A percentile compares a stretch with the other conserved stretches of the same genome.
These are phyloP conservation scores for Backusella australiensis DNA, from an alignment of 192 early-diverging fungal genomes.

Conservation along the genomic window DNA sequence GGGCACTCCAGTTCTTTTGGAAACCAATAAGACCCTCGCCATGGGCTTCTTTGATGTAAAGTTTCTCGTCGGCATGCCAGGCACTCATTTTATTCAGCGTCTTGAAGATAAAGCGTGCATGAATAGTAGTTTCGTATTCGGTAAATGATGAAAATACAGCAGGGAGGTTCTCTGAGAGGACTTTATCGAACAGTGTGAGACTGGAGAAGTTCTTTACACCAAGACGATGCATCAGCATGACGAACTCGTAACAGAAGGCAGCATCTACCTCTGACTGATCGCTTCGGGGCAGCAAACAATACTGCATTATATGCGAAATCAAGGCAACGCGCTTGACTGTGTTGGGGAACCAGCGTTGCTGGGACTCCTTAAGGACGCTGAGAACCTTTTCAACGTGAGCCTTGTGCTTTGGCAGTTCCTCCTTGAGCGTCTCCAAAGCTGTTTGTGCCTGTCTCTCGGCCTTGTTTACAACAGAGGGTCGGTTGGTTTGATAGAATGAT, in stretches of 20 bases:
- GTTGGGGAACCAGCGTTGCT: slow-evolving; percentile 26
- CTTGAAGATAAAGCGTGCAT: slow-evolving; percentile 61
- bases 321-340: slow-evolving; percentile 38
- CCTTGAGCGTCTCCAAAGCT: slow-evolving; percentile 16
- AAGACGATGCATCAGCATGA: slow-evolving; percentile 66
- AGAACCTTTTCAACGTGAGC: slow-evolving; percentile 25
- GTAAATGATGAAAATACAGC: slow-evolving; percentile 55
- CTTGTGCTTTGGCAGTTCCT: slow-evolving; percentile 26
- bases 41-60: slow-evolving; percentile 56
- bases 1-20: slow-evolving; percentile 59
- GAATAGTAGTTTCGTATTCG: slow-evolving; percentile 72
- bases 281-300: slow-evolving; percentile 71
- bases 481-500: slow-evolving; percentile 9
- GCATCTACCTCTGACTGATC: slow-evolving; percentile 68
- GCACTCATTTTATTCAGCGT: slow-evolving; percentile 51
- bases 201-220: slow-evolving; percentile 70
- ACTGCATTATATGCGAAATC: slow-evolving; percentile 56
- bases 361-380: slow-evolving; percentile 10
- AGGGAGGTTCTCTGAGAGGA: slow-evolving; percentile 47
- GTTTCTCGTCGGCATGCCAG: slow-evolving; percentile 51
- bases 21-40: slow-evolving; percentile 66
- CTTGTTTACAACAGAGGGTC: slow-evolving; percentile 19
- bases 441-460: slow-evolving; percentile 26
- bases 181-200: slow-evolving; percentile 67
- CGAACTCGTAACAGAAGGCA: slow-evolving; percentile 70